Base-by-base conservation (phyloP, 371 early-diverging fungal genomes). In the Rhizopus stolonifer region DNA sequence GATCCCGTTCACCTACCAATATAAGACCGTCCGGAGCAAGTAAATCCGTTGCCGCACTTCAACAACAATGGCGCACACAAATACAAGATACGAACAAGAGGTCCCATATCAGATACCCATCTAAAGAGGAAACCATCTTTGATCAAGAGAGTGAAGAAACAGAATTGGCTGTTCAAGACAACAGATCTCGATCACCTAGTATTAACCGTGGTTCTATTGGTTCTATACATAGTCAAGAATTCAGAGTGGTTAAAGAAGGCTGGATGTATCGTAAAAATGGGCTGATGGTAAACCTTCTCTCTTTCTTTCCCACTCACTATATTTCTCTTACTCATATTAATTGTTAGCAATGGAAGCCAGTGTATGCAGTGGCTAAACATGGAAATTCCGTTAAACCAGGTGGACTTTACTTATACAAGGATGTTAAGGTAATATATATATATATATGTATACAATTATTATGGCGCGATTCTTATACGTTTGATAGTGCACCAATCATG, bases 341-440 rank as follows among this genome's bases (percentile, higher is more conserved):
- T 52, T 46, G 44, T n/a, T 51, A 70, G 72, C 75, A 72, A 67
- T 78, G 79, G 79, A 76, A 72, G 33, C 55, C 58, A 39, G 75
- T 72, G 19, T 78, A 74, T 53, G 79, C 69, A 7, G 75, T 78
- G n/a, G 79, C 79, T 7, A 78, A 74, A 49, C 79, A 78, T 58
- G 79, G 79, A 7, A 78, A 69, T 54, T 56, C 75, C 15, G 60
- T 78, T 31, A 74, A 72, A 47, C 73, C 79, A 0, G 75, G 79
- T 7, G 65, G 69, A 11, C 55, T 78, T 9, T 74, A 70, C 40
- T 36, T 78, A 1, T 78, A 78, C 52, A 74, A 74, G 25, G 79
- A 78, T 55, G 66, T 65, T 23, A 78, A 78, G 71, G 79, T 78
- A 61, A 52, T 17, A 15, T 7, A 29, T 7, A 29, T 7, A 29